Evolutionary conservation across 179 eudicot species (phyloP), one percentile per base, ranked within the genome.

Genomic region (Camellia oleifera): DNA sequence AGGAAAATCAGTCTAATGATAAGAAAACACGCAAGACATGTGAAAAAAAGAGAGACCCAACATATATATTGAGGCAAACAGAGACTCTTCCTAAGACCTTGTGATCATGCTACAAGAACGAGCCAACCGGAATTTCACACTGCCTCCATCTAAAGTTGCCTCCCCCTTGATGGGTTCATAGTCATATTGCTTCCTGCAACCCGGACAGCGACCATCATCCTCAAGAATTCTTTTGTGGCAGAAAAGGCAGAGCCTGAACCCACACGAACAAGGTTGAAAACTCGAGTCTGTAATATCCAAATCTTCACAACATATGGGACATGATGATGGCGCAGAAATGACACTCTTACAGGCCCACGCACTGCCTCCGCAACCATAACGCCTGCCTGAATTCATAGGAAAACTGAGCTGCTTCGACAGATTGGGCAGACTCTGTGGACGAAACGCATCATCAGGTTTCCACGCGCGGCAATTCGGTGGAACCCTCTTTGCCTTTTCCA

Each of bases 281-380:
- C 90, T 94, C 26, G 95, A 88, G 60, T 95, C 99, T 2, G 99
- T 95, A 12, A 78, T 56, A 76, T 95, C 99, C 82, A 95, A 86
- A 86, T 95, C 99, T 84, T 95, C 99, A 85, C 84, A 90, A 88
- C 99, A 95, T 77, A 95, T 95, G 76, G 99, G 99, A 77, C 98
- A 95, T 3, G 92, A 82, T 2, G 87, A 80, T 1, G 97, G 99
- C 53, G 64, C 85, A 26, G 88, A 79, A 44, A 82, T 77, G 76
- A 71, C 80, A 78, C 26, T 86, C 79, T 81, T 88, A 81, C 81
- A 80, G 17, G 75, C 86, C 94, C 97, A 90, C 7, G 90, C 91
- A 65, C 83, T 77, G 13, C 85, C 84, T 65, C 86, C 86, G 54
- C 84, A 81, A 20, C 79, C 83, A 79, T 72, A 79, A 57, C 79